Evolutionary conservation across 495 filamentous ascomycete genomes (phyloP).

Genomic region (Aspergillus panamensis): DNA sequence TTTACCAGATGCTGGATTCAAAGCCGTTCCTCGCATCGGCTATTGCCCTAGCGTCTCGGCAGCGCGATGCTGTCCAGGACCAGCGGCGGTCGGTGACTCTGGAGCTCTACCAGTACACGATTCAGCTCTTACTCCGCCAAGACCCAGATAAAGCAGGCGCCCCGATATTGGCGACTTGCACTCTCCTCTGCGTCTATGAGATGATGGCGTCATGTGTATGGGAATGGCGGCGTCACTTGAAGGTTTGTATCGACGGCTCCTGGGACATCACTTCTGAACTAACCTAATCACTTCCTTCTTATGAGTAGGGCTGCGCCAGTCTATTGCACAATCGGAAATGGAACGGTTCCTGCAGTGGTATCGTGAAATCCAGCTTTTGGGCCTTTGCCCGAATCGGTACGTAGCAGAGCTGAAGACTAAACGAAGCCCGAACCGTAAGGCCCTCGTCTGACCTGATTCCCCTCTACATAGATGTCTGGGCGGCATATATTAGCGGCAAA

Average conservation of each 20-base stretch:
- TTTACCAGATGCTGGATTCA: slow-evolving; percentile 16
- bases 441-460: not conserved
- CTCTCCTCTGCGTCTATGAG: slow-evolving; percentile 19
- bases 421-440: too few species aligned
- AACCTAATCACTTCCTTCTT: not conserved
- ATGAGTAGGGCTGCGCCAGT: not conserved
- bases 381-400: slow-evolving; percentile 20
- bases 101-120: slow-evolving; percentile 19
- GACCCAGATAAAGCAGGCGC: slow-evolving; percentile 12
- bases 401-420: not conserved
- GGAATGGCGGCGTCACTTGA: slow-evolving; percentile 20
- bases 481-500: slow-evolving; percentile 17
- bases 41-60: not conserved
- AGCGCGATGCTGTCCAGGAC: not conserved
- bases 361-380: slow-evolving; percentile 20
- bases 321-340: slow-evolving; percentile 1
- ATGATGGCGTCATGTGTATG: slow-evolving; percentile 20
- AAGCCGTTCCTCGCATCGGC: not conserved
- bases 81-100: slow-evolving; percentile 11
- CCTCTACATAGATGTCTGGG: slow-evolving; percentile 22
- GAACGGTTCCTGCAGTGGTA: slow-evolving; percentile 18
- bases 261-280: too few species aligned
- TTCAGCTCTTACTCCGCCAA: slow-evolving; percentile 15
- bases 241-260: slow-evolving; percentile 14
- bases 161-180: slow-evolving; percentile 18